A percentile compares a stretch with the other conserved stretches of the same genome.
phyloP scores from a whole-genome alignment of 805 yeast species.

The Monosporozyma servazzii region DNA sequence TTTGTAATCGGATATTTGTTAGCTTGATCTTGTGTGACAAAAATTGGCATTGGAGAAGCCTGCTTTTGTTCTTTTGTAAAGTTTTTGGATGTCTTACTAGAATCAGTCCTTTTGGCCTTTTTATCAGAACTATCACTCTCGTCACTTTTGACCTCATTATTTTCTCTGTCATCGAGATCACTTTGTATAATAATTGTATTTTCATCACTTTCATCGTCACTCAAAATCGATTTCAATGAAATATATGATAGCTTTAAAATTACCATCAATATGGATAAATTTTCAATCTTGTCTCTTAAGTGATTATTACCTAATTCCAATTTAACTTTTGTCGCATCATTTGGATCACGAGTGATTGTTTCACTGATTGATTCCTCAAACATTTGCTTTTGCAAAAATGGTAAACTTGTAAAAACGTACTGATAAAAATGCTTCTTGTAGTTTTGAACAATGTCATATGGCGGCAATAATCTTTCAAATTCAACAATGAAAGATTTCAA shows the following conservation, averaged over 20 bases:
- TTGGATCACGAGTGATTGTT: conserved; percentile 14
- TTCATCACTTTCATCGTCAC: background rate
- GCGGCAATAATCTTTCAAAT: conserved; percentile 22
- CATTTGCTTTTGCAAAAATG: conserved; percentile 20
- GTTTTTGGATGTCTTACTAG: background rate
- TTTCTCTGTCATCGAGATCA: background rate
- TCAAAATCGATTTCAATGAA: conserved; percentile 14
- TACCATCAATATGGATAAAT: conserved; percentile 19
- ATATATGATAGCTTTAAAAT: conserved; percentile 24
- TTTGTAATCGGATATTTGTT: conserved; percentile 22
- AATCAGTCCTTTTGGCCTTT: background rate
- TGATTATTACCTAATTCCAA: conserved; percentile 21
- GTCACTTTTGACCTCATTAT: background rate
- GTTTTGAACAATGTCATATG: conserved; percentile 14
- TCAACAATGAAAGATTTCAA: conserved; percentile 16
- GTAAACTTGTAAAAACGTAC: conserved; percentile 21
- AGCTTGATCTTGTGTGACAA: conserved; percentile 12
- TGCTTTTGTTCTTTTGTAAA: conserved; percentile 13
- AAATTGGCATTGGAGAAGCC: conserved; percentile 17
- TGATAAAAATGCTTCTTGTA: conserved; percentile 24
- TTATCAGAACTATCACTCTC: background rate
- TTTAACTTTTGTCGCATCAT: conserved; percentile 14
- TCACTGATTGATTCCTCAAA: conserved; percentile 25
- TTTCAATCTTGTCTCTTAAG: conserved; percentile 24
- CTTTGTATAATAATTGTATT: background rate